A percentile compares a stretch with the other conserved stretches of the same genome.
Conservation (phyloP, 1,284 basidiomycete genomes). For the Mycosarcoma mackinlayi region DNA sequence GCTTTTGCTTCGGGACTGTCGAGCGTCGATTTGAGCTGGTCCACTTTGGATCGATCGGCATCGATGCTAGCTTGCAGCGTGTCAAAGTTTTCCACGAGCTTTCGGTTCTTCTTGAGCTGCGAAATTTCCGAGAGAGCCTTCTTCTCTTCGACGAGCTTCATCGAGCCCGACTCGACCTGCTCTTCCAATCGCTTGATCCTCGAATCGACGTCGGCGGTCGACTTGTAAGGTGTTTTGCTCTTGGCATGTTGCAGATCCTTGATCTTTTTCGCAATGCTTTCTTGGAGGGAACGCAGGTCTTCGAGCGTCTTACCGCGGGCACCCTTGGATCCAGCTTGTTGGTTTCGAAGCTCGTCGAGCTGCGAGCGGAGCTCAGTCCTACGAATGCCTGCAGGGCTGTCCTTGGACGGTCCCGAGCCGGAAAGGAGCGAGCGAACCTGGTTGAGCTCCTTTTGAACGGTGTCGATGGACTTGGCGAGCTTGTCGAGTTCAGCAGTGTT, state of each 20-base stretch:
- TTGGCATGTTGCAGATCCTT: conserved; percentile 88
- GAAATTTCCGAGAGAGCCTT: conserved; percentile 88
- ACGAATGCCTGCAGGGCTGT: conserved; percentile 75
- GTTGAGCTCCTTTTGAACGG: conserved; percentile 68
- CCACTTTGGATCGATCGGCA: conserved; percentile 77
- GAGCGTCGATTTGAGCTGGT: conserved; percentile 84
- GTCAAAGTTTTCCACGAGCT: conserved; percentile 58
- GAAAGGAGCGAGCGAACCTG: conserved; percentile 77
- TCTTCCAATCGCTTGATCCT: conserved; percentile 79
- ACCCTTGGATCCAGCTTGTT: conserved; percentile 84
- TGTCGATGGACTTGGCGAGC: conserved; percentile 60
- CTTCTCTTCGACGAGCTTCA: conserved; percentile 97
- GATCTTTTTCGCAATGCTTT: conserved; percentile 85
- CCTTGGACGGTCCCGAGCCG: conserved; percentile 58
- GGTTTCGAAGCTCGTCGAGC: conserved; percentile 80
- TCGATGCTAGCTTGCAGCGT: conserved; percentile 82
- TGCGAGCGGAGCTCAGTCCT: conserved; percentile 81
- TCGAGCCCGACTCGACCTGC: conserved; percentile 87
- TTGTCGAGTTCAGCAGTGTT: conserved; percentile 65
- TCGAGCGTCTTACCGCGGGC: conserved; percentile 82
- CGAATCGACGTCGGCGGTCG: conserved; percentile 85
- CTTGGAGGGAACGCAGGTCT: conserved; percentile 84
- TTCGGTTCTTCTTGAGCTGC: conserved; percentile 72
- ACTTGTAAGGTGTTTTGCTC: conserved; percentile 85
- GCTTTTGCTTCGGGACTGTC: conserved; percentile 92